A percentile compares a stretch with the other conserved stretches of the same genome.
phyloP scores from a whole-genome alignment of 768 basidiomycete species.

The Russula emetica region DNA sequence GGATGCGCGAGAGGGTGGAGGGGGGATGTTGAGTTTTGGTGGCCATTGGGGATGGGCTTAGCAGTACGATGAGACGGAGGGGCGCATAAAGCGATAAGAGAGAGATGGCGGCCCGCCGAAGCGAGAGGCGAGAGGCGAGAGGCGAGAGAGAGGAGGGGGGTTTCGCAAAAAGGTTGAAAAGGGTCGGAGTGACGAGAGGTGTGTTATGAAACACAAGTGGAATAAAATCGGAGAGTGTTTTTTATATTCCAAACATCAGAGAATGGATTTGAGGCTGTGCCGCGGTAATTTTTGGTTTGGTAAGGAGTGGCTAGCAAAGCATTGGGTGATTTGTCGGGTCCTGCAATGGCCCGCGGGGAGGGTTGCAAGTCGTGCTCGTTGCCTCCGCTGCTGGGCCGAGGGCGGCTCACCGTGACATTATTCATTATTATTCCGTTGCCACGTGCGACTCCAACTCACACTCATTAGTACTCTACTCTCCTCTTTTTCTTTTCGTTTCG shows the following conservation, averaged over 20 bases:
- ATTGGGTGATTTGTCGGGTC: neutral
- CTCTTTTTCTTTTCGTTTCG: too few relatives aligned
- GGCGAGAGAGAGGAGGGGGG: neutral
- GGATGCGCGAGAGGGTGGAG: conserved; percentile 38
- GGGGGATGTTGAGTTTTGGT: conserved; percentile 34
- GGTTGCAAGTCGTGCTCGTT: neutral
- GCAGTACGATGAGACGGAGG: neutral
- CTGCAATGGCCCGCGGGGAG: neutral
- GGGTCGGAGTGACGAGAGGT: neutral
- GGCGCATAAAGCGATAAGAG: conserved; percentile 14
- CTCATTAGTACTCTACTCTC: too few relatives aligned
- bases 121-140: too few relatives aligned
- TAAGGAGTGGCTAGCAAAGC: conserved; percentile 12
- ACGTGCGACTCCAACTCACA: neutral
- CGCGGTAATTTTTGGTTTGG: neutral
- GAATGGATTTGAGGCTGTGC: neutral
- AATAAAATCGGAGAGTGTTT: conserved; percentile 3
- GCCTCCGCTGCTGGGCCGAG: neutral
- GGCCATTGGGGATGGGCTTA: conserved; percentile 34
- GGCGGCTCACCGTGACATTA: too few relatives aligned
- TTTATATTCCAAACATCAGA: conserved; percentile 3
- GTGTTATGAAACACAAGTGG: conserved; percentile 13
- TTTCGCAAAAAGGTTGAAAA: conserved; percentile 22
- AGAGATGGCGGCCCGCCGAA: conserved; percentile 4
- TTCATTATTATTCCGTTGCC: conserved; percentile 12